Evolutionary conservation across 2,329 filamentous ascomycete genomes (phyloP), one percentile per base, ranked within the genome.

Genomic region (Trichoderma oligosporum): DNA sequence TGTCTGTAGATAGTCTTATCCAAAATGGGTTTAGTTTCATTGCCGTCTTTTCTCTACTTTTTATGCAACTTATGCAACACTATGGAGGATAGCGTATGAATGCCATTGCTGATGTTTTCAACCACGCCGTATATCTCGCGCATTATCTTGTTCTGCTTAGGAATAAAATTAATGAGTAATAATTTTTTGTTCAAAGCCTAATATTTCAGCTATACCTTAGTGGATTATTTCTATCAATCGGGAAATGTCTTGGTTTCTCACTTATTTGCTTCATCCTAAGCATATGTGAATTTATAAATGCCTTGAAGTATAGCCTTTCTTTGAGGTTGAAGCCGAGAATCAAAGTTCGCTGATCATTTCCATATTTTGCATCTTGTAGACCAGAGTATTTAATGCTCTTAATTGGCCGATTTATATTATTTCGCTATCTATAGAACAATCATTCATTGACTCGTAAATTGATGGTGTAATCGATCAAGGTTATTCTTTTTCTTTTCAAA

Each of bases 11-110:
- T 2, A 27, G 22, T 3, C 41, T 44, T 4, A 25, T 25, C 4
- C 8, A 3, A 3, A 55, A 11, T 16, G 11, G 24, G 51, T n/a
- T 31, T 46, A 55, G 41, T 31, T 39, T 1, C 29, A 4, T 38
- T 55, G 41, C 41, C 33, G 3, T 12, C 16, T 46, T 22, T 38
- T 36, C 27, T 22, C 20, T 4, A 24, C 22, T 18, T 27, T 29
- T 36, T 25, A 24, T 55, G 51, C 48, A 55, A 38, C 12, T 27
- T 53, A 16, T 55, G 35, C 16, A n/a, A 39, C 24, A n/a, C 18
- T 16, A 51, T 39, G 22, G 39, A 55, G 27, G 31, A 25, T 18
- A n/a, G 27, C 38, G 49, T 9, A n/a, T n/a, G n/a, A n/a, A 33
- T 3, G 1, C 3, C 7, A 16, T 22, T 42, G 16, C 25, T 22